A percentile compares a stretch with the other conserved stretches of the same genome.
These are phyloP conservation scores for Aspergillus ellipticus DNA, from an alignment of 495 filamentous ascomycete genomes.

Conservation along the genomic window DNA sequence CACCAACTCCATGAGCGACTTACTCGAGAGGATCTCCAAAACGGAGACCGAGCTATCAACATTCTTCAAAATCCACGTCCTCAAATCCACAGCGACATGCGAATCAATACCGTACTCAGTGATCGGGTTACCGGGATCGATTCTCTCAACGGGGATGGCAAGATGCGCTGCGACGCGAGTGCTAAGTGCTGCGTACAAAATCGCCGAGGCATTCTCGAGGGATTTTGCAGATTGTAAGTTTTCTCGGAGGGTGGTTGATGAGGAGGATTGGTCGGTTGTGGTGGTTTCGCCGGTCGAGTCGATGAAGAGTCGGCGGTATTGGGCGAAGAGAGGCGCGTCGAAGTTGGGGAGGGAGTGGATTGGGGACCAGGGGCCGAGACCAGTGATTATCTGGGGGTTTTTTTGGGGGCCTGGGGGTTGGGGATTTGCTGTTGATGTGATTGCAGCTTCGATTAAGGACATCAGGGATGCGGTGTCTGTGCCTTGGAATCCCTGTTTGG, in stretches of 20 bases:
- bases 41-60: slow-evolving; percentile 21
- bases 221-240: slow-evolving; percentile 16
- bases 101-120: slow-evolving; percentile 22
- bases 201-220: slow-evolving; percentile 24
- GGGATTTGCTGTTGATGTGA: not conserved
- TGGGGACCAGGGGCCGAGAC: slow-evolving; percentile 25
- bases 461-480: slow-evolving; percentile 20
- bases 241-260: slow-evolving; percentile 17
- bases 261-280: not conserved
- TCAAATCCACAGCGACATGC: slow-evolving; percentile 23
- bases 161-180: slow-evolving; percentile 26
- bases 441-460: slow-evolving; percentile 19
- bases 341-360: slow-evolving; percentile 23
- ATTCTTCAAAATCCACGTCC: slow-evolving; percentile 19
- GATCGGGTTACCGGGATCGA: slow-evolving; percentile 6
- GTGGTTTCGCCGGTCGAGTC: not conserved
- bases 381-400: slow-evolving; percentile 23
- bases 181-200: slow-evolving; percentile 21
- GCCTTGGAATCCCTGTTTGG: slow-evolving; percentile 24
- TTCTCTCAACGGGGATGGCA: slow-evolving; percentile 15
- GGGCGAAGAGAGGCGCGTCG: slow-evolving; percentile 23
- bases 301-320: slow-evolving; percentile 18
- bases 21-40: slow-evolving; percentile 26
- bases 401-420: not conserved
- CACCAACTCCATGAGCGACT: slow-evolving; percentile 20